Evolutionary conservation across 495 filamentous ascomycete species (phyloP).

Genomic region (Sabuloglossum arenarium): DNA sequence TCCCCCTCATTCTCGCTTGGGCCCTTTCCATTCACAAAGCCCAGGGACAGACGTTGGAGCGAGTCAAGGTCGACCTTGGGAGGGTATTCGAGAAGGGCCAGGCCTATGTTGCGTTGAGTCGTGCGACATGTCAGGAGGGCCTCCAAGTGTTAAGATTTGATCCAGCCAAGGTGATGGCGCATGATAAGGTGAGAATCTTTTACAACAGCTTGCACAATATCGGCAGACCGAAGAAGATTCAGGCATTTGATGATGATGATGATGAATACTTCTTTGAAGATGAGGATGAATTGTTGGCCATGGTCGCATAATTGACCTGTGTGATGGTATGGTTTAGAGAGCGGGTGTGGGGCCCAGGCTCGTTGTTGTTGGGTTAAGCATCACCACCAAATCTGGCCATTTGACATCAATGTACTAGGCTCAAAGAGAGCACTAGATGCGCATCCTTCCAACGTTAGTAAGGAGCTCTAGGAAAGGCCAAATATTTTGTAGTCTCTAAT

Average conservation of each 20-base stretch:
- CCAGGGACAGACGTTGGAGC: constrained; percentile 85
- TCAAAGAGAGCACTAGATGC: too few species aligned
- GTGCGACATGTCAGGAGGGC: constrained; percentile 71
- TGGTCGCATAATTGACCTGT: neutral
- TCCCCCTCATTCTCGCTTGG: constrained; percentile 88
- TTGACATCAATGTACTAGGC: too few species aligned
- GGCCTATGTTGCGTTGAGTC: constrained; percentile 62
- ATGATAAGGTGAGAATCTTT: constrained; percentile 66
- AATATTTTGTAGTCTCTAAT: too few species aligned
- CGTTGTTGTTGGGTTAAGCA: too few species aligned
- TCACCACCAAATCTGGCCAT: too few species aligned
- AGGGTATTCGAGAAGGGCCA: constrained; percentile 91
- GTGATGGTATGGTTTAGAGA: too few species aligned
- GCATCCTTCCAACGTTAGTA: too few species aligned
- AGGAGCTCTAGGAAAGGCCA: too few species aligned
- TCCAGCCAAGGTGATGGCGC: constrained; percentile 81
- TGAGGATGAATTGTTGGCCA: neutral
- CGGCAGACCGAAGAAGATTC: neutral
- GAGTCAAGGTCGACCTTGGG: constrained; percentile 86
- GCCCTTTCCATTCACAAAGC: constrained; percentile 96
- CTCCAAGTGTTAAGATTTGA: constrained; percentile 82
- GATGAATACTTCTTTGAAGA: neutral
- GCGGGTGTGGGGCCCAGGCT: too few species aligned
- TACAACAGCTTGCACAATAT: constrained; percentile 50
- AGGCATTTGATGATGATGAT: neutral